phyloP scores from a whole-genome alignment of 2,329 filamentous ascomycete species.

The Graphiopsis chlorocephala region DNA sequence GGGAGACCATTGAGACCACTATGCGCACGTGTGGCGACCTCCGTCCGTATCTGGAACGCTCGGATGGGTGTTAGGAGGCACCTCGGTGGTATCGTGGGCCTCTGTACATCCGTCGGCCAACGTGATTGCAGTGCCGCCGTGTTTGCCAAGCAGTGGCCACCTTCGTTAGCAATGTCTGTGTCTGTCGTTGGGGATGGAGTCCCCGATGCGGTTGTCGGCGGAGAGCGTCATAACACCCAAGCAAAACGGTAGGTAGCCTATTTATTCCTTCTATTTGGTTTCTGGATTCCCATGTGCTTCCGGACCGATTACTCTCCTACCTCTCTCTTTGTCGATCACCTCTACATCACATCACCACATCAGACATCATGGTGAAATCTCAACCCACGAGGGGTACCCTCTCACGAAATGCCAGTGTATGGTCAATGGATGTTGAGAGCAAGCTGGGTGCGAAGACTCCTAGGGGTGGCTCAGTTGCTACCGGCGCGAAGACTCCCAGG shows the following conservation, averaged over 20 bases:
- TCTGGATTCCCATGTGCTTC: slow-evolving; percentile 16
- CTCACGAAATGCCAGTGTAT: slow-evolving; percentile 10
- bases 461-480: slow-evolving; percentile 10
- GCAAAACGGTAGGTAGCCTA: slow-evolving; percentile 3
- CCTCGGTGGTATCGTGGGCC: slow-evolving; percentile 17
- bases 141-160: slow-evolving; percentile 13
- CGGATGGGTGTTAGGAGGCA: slow-evolving; percentile 15
- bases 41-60: slow-evolving; percentile 13
- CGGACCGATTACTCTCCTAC: slow-evolving; percentile 13
- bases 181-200: slow-evolving; percentile 12
- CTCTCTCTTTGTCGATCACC: slow-evolving; percentile 7
- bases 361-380: slow-evolving; percentile 10
- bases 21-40: slow-evolving; percentile 10
- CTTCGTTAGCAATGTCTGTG: slow-evolving; percentile 11
- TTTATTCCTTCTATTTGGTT: slow-evolving; percentile 10
- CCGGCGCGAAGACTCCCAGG: slow-evolving; percentile 1
- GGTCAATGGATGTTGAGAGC: slow-evolving; percentile 12
- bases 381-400: slow-evolving; percentile 6
- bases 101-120: not conserved
- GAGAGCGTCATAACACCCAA: slow-evolving; percentile 12
- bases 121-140: slow-evolving; percentile 10
- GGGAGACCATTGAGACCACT: not conserved
- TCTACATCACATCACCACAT: slow-evolving; percentile 1
- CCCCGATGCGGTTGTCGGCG: slow-evolving; percentile 4
- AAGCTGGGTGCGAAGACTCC: slow-evolving; percentile 8